Base-by-base conservation (phyloP, 140 eudicot genomes). In the Erigeron philadelphicus region DNA sequence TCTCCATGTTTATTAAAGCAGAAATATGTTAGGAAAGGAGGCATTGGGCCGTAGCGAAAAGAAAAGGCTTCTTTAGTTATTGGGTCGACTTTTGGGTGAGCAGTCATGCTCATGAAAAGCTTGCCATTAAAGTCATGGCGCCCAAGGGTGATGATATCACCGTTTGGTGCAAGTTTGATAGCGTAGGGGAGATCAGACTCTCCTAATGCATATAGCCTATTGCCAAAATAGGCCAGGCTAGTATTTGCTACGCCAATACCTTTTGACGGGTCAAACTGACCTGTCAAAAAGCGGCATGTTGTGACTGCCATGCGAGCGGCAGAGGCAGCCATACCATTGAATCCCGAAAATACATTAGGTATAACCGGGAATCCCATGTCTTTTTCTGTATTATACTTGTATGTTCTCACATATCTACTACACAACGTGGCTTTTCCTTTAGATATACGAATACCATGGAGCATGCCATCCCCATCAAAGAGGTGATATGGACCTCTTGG, bases 401-500 rank as follows among this genome's bases (percentile, higher is more conserved):
- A 84, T 31, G 95, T 89, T 42, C 73, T 76, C 42, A 89, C 90
- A 23, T 75, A 86, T 7, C 95, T 90, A 77, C 96, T 89, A 66
- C 90, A 89, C 2, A 84, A 59, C 7, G 88, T 75, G 69, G 96
- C 90, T 55, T 61, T 72, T 63, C 94, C 96, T 0, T 74, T 45
- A 2, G 83, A 80, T 49, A 89, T 85, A 46, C 79, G 77, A 42
- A 89, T 66, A 15, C 82, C 78, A 61, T 89, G 95, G 38, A 89
- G 85, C 96, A 89, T 89, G 11, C 96, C 96, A 18, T 89, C 96
- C 1, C 96, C 96, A 35, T 89, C 96, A 53, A 86, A 86, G 11
- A 84, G 78, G 49, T 89, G 96, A 82, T 86, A 86, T 0, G 96
- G 90, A 18, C 96, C 96, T 6, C 85, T 83, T 6, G 96, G 96